phyloP scores from a whole-genome alignment of 2,329 filamentous ascomycete genomes.

The Sporothrix curviconia region DNA sequence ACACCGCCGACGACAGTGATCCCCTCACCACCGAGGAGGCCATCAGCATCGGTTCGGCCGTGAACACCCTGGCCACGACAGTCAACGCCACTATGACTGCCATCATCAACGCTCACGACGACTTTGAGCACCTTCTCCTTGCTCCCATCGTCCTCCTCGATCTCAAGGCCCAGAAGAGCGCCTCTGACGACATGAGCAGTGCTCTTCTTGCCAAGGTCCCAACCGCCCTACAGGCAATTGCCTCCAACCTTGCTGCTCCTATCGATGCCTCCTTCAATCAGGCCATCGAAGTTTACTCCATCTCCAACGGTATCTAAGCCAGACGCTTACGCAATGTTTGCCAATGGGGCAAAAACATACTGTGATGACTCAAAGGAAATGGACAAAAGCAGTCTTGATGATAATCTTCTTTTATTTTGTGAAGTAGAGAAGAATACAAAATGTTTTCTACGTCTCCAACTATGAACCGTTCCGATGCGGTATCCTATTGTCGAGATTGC shows the following conservation, averaged over 20 bases:
- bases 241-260: slow-evolving; percentile 30
- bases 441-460: background rate
- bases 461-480: background rate
- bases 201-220: slow-evolving; percentile 37
- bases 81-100: slow-evolving; percentile 34
- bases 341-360: too few relatives aligned
- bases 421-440: too few relatives aligned
- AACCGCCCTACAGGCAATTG: slow-evolving; percentile 25
- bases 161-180: slow-evolving; percentile 34
- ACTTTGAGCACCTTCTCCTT: slow-evolving; percentile 38
- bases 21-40: slow-evolving; percentile 34
- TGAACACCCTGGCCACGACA: slow-evolving; percentile 29
- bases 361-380: too few relatives aligned
- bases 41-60: slow-evolving; percentile 33
- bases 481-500: background rate
- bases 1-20: slow-evolving; percentile 31
- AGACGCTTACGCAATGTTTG: too few relatives aligned
- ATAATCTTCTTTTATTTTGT: too few relatives aligned
- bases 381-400: too few relatives aligned
- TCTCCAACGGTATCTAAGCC: slow-evolving; percentile 7
- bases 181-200: slow-evolving; percentile 32
- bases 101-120: slow-evolving; percentile 35
- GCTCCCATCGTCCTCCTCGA: slow-evolving; percentile 37
- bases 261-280: slow-evolving; percentile 34
- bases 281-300: slow-evolving; percentile 27